phyloP scores from a whole-genome alignment of 2,329 filamentous ascomycete genomes.

The Sporothrix variecibatus region DNA sequence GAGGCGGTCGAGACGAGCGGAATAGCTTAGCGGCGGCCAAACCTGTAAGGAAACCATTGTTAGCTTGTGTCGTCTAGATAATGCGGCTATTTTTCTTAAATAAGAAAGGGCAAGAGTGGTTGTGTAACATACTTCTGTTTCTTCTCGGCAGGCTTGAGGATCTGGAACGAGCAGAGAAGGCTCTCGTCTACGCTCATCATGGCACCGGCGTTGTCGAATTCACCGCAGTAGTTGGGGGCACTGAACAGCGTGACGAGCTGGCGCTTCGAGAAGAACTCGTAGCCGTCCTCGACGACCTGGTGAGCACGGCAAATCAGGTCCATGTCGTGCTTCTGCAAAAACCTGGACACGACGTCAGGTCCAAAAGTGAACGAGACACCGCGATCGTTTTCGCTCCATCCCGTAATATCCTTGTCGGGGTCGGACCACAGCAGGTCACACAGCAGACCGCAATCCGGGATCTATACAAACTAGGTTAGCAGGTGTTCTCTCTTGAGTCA shows the following conservation, averaged over 20 bases:
- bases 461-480: constrained; percentile 55
- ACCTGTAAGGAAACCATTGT: constrained; percentile 78
- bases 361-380: constrained; percentile 99
- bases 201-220: constrained; percentile 98
- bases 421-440: constrained; percentile 99
- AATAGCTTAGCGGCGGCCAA: constrained; percentile 95
- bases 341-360: constrained; percentile 93
- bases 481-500: constrained; percentile 24
- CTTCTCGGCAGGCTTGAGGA: constrained; percentile 99
- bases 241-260: constrained; percentile 97
- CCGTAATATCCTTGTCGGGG: constrained; percentile 98
- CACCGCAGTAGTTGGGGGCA: constrained; percentile 97
- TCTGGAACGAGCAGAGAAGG: constrained; percentile 98
- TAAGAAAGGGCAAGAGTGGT: constrained; percentile 58
- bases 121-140: constrained; percentile 99
- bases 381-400: constrained; percentile 98
- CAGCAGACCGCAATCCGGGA: constrained; percentile 94
- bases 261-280: constrained; percentile 99
- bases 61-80: constrained; percentile 47
- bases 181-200: constrained; percentile 99
- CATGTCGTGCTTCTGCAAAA: constrained; percentile 99
- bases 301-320: constrained; percentile 98
- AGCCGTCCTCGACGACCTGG: constrained; percentile 97
- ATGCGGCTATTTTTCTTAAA: constrained; percentile 63
- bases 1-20: constrained; percentile 16